A percentile compares a stretch with the other conserved stretches of the same genome.
Evolutionary conservation across 2,329 filamentous ascomycete genomes (phyloP).

Genomic region (Ascochyta lentis): DNA sequence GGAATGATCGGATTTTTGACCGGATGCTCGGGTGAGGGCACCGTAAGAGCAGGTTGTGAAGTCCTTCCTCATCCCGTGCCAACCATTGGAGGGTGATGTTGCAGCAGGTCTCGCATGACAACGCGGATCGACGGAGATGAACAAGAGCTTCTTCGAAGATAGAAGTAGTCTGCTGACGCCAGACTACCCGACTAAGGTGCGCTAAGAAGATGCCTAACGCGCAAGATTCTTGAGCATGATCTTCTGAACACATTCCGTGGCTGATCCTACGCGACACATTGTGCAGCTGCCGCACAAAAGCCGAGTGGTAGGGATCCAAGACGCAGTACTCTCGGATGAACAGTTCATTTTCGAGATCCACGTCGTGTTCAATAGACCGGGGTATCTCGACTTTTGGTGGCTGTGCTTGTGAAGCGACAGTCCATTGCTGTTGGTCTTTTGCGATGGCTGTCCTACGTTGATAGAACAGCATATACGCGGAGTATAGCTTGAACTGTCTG

Average conservation of each 20-base stretch:
- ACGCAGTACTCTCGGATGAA: constrained; percentile 80
- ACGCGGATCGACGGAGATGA: constrained; percentile 61
- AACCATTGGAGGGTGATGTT: constrained; percentile 69
- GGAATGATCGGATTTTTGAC: constrained; percentile 33
- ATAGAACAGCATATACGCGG: constrained; percentile 98
- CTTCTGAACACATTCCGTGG: constrained; percentile 56
- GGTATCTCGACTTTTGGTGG: constrained; percentile 58
- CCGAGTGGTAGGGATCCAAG: constrained; percentile 73
- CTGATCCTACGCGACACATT: constrained; percentile 61
- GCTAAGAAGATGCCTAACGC: constrained; percentile 65
- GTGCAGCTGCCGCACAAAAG: constrained; percentile 71
- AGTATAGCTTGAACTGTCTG: constrained; percentile 53
- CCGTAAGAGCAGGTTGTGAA: constrained; percentile 66
- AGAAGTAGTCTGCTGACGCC: constrained; percentile 71
- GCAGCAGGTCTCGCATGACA: constrained; percentile 60
- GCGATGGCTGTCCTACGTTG: constrained; percentile 75
- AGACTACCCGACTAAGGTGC: constrained; percentile 78
- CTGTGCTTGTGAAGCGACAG: constrained; percentile 52
- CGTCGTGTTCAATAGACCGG: constrained; percentile 58
- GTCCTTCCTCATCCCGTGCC: constrained; percentile 58
- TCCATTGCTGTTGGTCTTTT: constrained; percentile 37
- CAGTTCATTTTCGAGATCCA: constrained; percentile 74
- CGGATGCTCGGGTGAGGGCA: constrained; percentile 40
- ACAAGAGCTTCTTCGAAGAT: constrained; percentile 65
- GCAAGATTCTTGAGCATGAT: constrained; percentile 53